Conservation (phyloP, 2,329 filamentous ascomycete genomes). For the Cladosporium cucumerinum region DNA sequence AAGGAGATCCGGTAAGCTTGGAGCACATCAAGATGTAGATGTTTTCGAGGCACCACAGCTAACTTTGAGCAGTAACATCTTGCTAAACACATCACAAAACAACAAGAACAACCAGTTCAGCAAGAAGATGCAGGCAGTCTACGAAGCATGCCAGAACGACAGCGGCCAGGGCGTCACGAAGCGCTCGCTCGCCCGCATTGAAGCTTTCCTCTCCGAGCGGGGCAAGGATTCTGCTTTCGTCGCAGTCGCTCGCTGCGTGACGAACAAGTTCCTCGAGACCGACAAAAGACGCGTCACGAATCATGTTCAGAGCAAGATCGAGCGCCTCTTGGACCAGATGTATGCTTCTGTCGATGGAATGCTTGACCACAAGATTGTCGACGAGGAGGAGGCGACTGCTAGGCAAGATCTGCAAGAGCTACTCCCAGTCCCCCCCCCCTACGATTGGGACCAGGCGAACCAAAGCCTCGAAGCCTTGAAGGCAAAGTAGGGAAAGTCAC, state of each 20-base stretch:
- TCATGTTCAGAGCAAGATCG: not conserved
- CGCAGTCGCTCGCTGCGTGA: not conserved
- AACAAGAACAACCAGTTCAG: not conserved
- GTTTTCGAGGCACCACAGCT: not conserved
- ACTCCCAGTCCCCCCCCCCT: not conserved
- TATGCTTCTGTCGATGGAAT: not conserved
- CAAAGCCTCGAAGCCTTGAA: not conserved
- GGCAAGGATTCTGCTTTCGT: not conserved
- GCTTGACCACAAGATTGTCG: not conserved
- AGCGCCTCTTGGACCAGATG: not conserved
- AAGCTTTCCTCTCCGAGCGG: not conserved
- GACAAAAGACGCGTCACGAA: not conserved
- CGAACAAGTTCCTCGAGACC: not conserved
- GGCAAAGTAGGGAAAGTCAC: not conserved
- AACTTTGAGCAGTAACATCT: constrained; percentile 13
- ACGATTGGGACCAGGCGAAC: not conserved
- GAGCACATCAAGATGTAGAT: not conserved
- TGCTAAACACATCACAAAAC: constrained; percentile 21
- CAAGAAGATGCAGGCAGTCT: constrained; percentile 19
- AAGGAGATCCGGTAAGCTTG: not conserved
- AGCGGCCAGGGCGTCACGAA: constrained; percentile 1
- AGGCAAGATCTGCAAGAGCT: not conserved
- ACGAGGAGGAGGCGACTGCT: not conserved
- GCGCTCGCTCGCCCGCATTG: constrained; percentile 9
- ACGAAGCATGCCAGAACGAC: constrained; percentile 22